Evolutionary conservation across 2,329 filamentous ascomycete species (phyloP).

Genomic region (Aspergillus flavus): DNA sequence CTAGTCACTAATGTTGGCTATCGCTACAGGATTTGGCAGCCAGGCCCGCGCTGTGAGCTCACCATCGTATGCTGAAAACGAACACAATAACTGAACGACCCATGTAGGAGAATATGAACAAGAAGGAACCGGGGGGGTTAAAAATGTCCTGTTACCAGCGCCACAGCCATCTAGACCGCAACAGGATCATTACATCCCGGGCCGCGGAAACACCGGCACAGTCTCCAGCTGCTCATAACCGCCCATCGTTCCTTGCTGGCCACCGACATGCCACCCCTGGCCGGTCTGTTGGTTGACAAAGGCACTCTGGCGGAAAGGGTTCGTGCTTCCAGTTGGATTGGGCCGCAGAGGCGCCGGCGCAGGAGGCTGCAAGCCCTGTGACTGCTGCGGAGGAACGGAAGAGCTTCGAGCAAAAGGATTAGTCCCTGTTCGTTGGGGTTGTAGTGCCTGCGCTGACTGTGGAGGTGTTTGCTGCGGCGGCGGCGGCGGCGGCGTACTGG

Average conservation of each 20-base stretch:
- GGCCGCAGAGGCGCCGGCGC: conserved; percentile 60
- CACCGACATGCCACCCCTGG: conserved; percentile 79
- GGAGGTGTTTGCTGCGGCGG: conserved; percentile 31
- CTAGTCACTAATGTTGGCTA: conserved; percentile 14
- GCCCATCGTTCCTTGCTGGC: conserved; percentile 75
- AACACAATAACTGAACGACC: conserved; percentile 7
- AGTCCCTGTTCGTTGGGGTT: conserved; percentile 65
- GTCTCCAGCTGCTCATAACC: conserved; percentile 74
- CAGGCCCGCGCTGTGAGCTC: conserved; percentile 21
- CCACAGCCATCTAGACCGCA: background rate
- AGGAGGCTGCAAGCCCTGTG: conserved; percentile 39
- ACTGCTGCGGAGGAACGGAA: conserved; percentile 43
- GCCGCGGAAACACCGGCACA: conserved; percentile 82
- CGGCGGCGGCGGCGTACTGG: conserved; percentile 24
- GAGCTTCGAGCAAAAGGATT: conserved; percentile 69
- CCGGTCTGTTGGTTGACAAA: conserved; percentile 90
- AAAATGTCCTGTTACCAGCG: background rate
- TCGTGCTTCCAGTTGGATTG: conserved; percentile 84
- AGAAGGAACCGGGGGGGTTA: background rate
- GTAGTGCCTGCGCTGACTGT: conserved; percentile 36
- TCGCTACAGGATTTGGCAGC: conserved; percentile 17
- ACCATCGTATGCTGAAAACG: conserved; percentile 13
- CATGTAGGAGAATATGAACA: conserved; percentile 9
- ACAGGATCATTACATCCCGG: conserved; percentile 49
- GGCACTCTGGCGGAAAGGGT: conserved; percentile 88